Evolutionary conservation across 2,329 filamentous ascomycete genomes (phyloP).

Genomic region (Amauroascus niger): DNA sequence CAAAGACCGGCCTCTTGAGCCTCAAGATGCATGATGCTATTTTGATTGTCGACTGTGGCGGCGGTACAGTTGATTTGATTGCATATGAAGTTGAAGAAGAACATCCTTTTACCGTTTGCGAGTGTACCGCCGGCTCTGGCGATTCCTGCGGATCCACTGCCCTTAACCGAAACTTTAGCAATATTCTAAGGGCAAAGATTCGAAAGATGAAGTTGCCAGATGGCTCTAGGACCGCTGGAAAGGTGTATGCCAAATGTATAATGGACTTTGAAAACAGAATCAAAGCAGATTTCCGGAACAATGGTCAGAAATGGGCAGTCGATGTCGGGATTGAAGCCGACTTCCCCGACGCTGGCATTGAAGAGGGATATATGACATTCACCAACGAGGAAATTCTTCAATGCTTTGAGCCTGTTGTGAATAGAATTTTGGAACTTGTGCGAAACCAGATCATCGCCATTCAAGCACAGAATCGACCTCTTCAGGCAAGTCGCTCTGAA

Average conservation of each 20-base stretch:
- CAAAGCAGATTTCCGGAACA: constrained; percentile 99
- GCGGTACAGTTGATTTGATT: constrained; percentile 96
- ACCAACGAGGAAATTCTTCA: constrained; percentile 98
- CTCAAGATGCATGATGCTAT: constrained; percentile 98
- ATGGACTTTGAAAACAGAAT: constrained; percentile 99
- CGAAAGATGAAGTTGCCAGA: constrained; percentile 98
- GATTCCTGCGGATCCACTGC: constrained; percentile 98
- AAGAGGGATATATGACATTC: constrained; percentile 99
- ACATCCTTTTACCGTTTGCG: constrained; percentile 89
- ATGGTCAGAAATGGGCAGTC: constrained; percentile 97
- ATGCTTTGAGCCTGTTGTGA: constrained; percentile 97
- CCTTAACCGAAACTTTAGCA: constrained; percentile 95
- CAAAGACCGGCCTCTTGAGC: constrained; percentile 90
- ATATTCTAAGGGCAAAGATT: constrained; percentile 94
- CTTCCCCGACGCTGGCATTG: constrained; percentile 93
- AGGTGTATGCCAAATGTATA: constrained; percentile 98
- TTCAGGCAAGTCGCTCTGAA: constrained; percentile 52
- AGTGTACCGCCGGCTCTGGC: constrained; percentile 93
- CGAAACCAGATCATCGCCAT: constrained; percentile 98
- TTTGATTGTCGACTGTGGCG: constrained; percentile 94
- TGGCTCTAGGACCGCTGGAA: constrained; percentile 91
- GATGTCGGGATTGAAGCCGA: constrained; percentile 98
- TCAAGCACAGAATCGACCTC: constrained; percentile 83
- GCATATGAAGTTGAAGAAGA: constrained; percentile 98
- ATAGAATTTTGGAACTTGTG: constrained; percentile 89